These are phyloP conservation scores for Cladosporium oxysporum DNA, from an alignment of 2,329 filamentous ascomycete genomes.

Conservation along the genomic window DNA sequence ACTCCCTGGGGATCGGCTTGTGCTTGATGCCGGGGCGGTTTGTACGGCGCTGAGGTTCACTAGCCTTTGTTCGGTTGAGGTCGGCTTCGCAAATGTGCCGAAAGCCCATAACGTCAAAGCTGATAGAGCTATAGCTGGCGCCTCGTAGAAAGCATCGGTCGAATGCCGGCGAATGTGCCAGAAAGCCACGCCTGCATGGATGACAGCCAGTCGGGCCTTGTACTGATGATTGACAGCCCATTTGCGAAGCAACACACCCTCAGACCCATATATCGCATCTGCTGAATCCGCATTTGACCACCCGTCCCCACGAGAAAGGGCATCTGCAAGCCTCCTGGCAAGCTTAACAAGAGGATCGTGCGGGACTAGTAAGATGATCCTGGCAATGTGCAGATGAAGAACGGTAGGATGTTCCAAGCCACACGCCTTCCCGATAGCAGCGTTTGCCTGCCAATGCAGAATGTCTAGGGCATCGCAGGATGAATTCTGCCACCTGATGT, in stretches of 20 bases:
- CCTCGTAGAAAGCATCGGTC: conserved; percentile 59
- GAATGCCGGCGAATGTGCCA: conserved; percentile 56
- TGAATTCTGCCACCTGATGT: conserved; percentile 52
- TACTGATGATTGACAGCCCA: conserved; percentile 56
- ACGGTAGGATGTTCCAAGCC: conserved; percentile 58
- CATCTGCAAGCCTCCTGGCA: not conserved
- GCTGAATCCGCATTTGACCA: not conserved
- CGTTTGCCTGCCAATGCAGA: conserved; percentile 60
- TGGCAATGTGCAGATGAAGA: conserved; percentile 57
- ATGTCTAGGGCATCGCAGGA: conserved; percentile 55
- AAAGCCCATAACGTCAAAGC: conserved; percentile 67
- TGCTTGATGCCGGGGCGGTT: not conserved
- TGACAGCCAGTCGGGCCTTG: conserved; percentile 58
- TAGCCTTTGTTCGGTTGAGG: not conserved
- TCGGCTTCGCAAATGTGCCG: conserved; percentile 31
- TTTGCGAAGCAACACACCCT: conserved; percentile 38
- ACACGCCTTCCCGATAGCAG: conserved; percentile 49
- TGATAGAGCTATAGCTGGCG: conserved; percentile 66
- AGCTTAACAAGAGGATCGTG: conserved; percentile 27
- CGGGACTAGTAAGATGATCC: conserved; percentile 55
- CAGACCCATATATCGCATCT: not conserved
- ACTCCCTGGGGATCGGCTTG: not conserved
- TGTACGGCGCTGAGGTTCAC: not conserved
- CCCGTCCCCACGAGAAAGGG: not conserved
- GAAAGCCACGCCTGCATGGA: conserved; percentile 55